Percentiles rank a stretch among this genome's conserved stretches.
These are phyloP conservation scores for Schizosaccharomyces japonicus DNA, from an alignment of 805 yeast genomes.

Conservation along the genomic window DNA sequence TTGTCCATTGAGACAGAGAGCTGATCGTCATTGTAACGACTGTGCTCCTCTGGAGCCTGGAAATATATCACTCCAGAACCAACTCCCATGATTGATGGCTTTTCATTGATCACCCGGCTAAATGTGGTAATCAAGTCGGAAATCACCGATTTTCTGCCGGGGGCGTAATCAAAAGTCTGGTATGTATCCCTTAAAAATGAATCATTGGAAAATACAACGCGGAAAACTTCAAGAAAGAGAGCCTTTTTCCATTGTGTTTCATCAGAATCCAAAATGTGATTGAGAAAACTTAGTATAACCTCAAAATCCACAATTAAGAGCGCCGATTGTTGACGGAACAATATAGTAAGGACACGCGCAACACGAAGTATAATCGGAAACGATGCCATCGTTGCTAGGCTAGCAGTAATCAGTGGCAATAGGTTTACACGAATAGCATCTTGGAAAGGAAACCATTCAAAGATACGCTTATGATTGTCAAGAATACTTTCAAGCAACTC, in stretches of 20 bases:
- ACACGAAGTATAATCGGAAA: constrained; percentile 57
- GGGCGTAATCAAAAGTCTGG: neutral
- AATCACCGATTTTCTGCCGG: neutral
- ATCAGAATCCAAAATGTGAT: neutral
- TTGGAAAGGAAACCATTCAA: constrained; percentile 32
- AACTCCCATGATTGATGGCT: neutral
- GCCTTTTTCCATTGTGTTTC: neutral
- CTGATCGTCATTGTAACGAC: neutral
- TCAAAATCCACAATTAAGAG: neutral
- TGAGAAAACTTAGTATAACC: neutral
- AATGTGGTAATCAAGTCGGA: neutral
- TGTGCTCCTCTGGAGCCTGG: neutral
- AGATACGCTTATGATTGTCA: neutral
- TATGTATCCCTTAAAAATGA: neutral
- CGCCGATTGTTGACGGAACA: constrained; percentile 13
- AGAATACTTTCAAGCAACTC: constrained; percentile 67
- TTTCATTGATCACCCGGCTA: neutral
- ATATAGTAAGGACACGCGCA: constrained; percentile 39
- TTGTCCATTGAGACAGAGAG: neutral
- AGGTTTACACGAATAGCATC: constrained; percentile 40
- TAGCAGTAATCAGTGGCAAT: constrained; percentile 52
- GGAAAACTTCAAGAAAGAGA: neutral
- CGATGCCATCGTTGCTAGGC: constrained; percentile 31
- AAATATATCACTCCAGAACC: neutral
- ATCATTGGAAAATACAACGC: neutral